Conservation (phyloP, 2,329 filamentous ascomycete species). For the Botrytis hyacinthi region DNA sequence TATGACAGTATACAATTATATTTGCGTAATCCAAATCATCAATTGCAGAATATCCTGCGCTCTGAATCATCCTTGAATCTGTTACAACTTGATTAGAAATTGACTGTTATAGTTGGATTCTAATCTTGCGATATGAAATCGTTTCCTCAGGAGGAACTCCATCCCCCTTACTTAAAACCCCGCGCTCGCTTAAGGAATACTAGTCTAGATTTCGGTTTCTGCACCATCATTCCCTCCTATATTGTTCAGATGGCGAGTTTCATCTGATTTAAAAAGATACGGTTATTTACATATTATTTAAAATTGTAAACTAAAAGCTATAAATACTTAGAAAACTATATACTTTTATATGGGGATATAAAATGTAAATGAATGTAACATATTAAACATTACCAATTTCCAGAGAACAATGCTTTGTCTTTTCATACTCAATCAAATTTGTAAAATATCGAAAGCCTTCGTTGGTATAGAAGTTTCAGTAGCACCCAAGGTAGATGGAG, state of each 20-base stretch:
- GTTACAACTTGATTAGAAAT: fast-evolving
- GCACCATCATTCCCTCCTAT: not conserved
- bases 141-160: not conserved
- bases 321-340: not conserved
- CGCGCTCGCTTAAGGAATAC: not conserved
- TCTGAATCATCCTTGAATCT: too few relatives aligned
- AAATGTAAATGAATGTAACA: too few relatives aligned
- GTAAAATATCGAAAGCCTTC: fast-evolving
- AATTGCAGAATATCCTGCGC: not conserved
- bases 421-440: not conserved
- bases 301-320: not conserved
- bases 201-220: not conserved
- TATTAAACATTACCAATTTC: not conserved
- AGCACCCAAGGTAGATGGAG: fast-evolving
- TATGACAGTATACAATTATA: not conserved
- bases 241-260: not conserved
- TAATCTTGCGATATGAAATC: not conserved
- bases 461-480: not conserved
- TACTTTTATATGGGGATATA: too few relatives aligned
- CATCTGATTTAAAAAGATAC: fast-evolving
- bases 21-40: not conserved
- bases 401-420: not conserved
- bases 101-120: not conserved
- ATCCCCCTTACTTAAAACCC: not conserved
- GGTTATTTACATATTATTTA: fast-evolving